Conservation (phyloP, 2,329 filamentous ascomycete species). For the Fusarium keratoplasticum region DNA sequence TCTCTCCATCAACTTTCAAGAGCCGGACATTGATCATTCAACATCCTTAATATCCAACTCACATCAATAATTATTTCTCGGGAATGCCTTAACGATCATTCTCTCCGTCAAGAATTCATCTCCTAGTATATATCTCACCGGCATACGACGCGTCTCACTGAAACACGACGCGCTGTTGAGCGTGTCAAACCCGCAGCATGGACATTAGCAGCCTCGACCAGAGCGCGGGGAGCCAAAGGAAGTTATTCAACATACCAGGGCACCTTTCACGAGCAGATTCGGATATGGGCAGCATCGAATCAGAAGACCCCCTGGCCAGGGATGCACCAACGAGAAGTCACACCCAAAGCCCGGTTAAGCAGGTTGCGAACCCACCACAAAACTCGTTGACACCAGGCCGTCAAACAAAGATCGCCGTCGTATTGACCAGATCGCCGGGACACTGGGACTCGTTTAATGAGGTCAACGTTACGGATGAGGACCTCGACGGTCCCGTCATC, state of each 20-base stretch:
- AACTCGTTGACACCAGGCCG: background rate
- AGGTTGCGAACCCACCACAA: background rate
- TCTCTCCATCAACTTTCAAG: background rate
- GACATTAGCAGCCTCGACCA: slow-evolving; percentile 9
- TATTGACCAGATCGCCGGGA: slow-evolving; percentile 32
- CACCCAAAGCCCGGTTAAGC: slow-evolving; percentile 21
- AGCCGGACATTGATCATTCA: background rate
- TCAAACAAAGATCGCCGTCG: slow-evolving; percentile 31
- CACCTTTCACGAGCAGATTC: slow-evolving; percentile 8
- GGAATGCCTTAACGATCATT: background rate
- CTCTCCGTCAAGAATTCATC: background rate
- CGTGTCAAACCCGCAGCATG: slow-evolving; percentile 13
- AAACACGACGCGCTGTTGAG: slow-evolving; percentile 7
- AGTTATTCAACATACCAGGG: background rate
- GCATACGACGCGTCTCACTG: background rate
- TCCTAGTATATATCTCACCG: background rate
- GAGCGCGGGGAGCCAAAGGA: background rate
- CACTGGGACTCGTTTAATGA: background rate
- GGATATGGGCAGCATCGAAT: slow-evolving; percentile 24
- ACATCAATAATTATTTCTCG: background rate
- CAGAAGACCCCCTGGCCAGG: slow-evolving; percentile 35
- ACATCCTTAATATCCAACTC: background rate
- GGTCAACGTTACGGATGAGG: slow-evolving; percentile 13
- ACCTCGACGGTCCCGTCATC: slow-evolving; percentile 13
- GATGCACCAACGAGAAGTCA: slow-evolving; percentile 14